A percentile compares a stretch with the other conserved stretches of the same genome.
Evolutionary conservation across 1,139 yeast genomes (phyloP).

Genomic region (Candida glucosophila): DNA sequence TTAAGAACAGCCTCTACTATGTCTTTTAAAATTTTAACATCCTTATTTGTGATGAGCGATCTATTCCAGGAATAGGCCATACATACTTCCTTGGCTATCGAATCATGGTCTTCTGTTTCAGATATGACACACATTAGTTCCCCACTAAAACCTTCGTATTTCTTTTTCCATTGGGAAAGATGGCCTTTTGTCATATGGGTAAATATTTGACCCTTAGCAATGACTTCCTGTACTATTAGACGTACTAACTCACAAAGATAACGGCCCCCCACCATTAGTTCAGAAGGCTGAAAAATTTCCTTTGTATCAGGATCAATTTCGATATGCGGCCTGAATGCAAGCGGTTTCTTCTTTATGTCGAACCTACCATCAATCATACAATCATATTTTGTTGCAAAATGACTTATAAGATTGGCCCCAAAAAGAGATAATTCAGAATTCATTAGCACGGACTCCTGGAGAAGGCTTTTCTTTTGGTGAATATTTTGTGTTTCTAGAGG

Average conservation of each 20-base stretch:
- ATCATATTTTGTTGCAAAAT: conserved; percentile 31
- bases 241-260: conserved; percentile 48
- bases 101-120: conserved; percentile 17
- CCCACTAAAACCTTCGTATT: conserved; percentile 33
- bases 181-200: conserved; percentile 5
- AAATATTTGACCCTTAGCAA: conserved; percentile 24
- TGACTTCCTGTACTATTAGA: conserved; percentile 28
- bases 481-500: conserved; percentile 17
- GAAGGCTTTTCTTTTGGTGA: conserved; percentile 17
- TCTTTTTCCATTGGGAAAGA: conserved; percentile 4
- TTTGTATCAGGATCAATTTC: conserved; percentile 18
- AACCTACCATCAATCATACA: conserved; percentile 27
- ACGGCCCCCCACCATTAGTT: conserved; percentile 46
- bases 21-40: conserved; percentile 18
- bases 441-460: conserved; percentile 16
- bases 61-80: conserved; percentile 16
- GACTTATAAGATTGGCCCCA: conserved; percentile 23
- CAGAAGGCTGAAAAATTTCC: conserved; percentile 45
- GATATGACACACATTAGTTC: conserved; percentile 31
- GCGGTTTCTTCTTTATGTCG: conserved; percentile 9
- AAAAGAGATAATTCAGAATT: conserved; percentile 36
- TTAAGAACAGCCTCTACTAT: conserved; percentile 22
- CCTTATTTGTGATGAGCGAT: conserved; percentile 12
- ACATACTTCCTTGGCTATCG: conserved; percentile 14
- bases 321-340: conserved; percentile 27